Base-by-base conservation (phyloP, 306 rosid genomes). In the Cucumis hystrix region DNA sequence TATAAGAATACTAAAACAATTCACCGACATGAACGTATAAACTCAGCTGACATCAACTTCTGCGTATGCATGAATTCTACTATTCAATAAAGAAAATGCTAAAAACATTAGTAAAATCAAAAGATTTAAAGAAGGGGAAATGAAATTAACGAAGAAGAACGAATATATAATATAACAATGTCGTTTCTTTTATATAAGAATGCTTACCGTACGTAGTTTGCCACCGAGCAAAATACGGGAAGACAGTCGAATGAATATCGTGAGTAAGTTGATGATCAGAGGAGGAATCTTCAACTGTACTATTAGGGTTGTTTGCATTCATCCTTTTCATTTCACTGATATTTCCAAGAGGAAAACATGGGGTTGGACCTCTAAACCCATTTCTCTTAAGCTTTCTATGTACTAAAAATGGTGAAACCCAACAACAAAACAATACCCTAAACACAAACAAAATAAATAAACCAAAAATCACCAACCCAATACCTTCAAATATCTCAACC, bases 361-460 rank as follows among this genome's bases (percentile, higher is more conserved):
- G 97, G 14, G 74, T 11, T 61, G 97, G 97, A 7, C 97, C 97
- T 59, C 83, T 73, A 69, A 92, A 84, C 5, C 97, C 97, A 86
- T 85, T 81, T 82, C 77, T 82, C 85, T 81, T 83, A 8, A 92
- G 88, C 76, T 90, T 87, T 8, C 45, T 66, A 65, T 80, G 79
- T 2, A 47, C 82, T 64, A 20, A 68, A 68, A 68, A 68, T 0
- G 74, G 74, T 10, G 74, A 68, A 20, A 68, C 1, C 98, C 96
- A 93, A 72, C 84, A 89, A n/a, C 78, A 84, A 74, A 78, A 85
- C 4, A 76, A 55, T 12, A 59, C 57, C 49, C 15, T 21, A 8
- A 76, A 41, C 18, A 59, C 8, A 16, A 58, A 18, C 6, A 41
- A 57, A 21, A 25, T 55, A 10, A 76, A 23, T 21, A 41, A 40